phyloP scores from a whole-genome alignment of 768 basidiomycete genomes.

The Suillus hirtellus region DNA sequence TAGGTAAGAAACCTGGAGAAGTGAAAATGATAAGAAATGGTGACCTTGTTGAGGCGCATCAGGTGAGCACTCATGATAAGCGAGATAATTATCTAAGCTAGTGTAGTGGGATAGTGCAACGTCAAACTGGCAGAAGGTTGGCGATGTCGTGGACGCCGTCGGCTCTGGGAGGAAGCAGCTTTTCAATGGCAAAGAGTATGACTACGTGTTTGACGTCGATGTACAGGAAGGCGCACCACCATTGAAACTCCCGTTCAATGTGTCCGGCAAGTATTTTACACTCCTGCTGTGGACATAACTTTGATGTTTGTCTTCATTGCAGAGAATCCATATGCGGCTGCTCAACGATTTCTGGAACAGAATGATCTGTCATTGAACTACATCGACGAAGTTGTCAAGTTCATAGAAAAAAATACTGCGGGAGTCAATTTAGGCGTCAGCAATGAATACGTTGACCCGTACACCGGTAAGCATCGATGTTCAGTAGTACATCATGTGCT shows the following conservation, averaged over 20 bases:
- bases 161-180: slow-evolving; percentile 88
- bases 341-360: slow-evolving; percentile 80
- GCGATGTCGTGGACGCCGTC: slow-evolving; percentile 94
- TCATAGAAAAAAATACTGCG: slow-evolving; percentile 90
- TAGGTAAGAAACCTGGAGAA: slow-evolving; percentile 92
- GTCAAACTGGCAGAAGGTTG: slow-evolving; percentile 86
- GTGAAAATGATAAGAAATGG: slow-evolving; percentile 88
- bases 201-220: slow-evolving; percentile 99
- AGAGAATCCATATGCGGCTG: slow-evolving; percentile 93
- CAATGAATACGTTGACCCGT: slow-evolving; percentile 81
- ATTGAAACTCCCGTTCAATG: slow-evolving; percentile 93
- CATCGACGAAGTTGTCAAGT: slow-evolving; percentile 86
- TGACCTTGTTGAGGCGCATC: slow-evolving; percentile 84
- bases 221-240: slow-evolving; percentile 91
- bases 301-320: slow-evolving; percentile 11
- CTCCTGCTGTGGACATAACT: background rate
- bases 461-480: slow-evolving; percentile 59
- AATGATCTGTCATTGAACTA: slow-evolving; percentile 85
- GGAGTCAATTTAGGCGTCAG: slow-evolving; percentile 69
- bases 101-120: slow-evolving; percentile 76
- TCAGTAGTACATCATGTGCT: background rate
- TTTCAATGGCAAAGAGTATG: slow-evolving; percentile 93
- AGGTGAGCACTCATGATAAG: slow-evolving; percentile 49
- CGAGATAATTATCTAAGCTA: slow-evolving; percentile 10
- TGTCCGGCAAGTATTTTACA: slow-evolving; percentile 54